Conservation (phyloP, 306 rosid genomes). For the Acmispon strigosus region DNA sequence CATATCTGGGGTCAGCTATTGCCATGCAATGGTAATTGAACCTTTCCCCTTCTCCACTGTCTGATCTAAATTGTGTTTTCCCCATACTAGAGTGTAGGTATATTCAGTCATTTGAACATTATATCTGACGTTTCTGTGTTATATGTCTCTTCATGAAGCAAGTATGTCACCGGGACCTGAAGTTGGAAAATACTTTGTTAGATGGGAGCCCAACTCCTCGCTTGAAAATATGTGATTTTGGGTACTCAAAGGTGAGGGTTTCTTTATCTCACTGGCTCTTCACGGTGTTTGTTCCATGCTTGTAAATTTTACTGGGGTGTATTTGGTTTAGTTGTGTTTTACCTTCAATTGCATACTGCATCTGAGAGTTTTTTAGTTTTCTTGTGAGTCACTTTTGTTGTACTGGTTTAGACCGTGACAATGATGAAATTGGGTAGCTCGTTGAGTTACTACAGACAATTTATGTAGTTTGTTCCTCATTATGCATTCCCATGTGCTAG, state of each 20-base stretch:
- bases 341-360: neutral
- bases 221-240: conserved; percentile 94
- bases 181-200: conserved; percentile 89
- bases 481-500: neutral
- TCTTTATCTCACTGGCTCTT: neutral
- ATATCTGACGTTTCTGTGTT: neutral
- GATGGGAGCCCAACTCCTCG: conserved; percentile 94
- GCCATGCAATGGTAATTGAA: conserved; percentile 86
- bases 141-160: conserved; percentile 55
- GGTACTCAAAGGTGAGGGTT: conserved; percentile 73
- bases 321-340: neutral
- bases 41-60: neutral
- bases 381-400: neutral
- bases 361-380: neutral
- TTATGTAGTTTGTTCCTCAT: neutral
- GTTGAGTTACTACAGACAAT: neutral
- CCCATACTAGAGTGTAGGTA: neutral
- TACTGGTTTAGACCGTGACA: neutral
- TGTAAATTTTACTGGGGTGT: neutral
- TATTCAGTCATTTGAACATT: neutral
- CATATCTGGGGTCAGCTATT: conserved; percentile 94
- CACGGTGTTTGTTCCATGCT: neutral
- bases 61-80: neutral
- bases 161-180: conserved; percentile 98
- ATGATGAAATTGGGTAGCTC: neutral